Evolutionary conservation across 139 green algal genomes (phyloP).

Genomic region (Micractinium sp.): DNA sequence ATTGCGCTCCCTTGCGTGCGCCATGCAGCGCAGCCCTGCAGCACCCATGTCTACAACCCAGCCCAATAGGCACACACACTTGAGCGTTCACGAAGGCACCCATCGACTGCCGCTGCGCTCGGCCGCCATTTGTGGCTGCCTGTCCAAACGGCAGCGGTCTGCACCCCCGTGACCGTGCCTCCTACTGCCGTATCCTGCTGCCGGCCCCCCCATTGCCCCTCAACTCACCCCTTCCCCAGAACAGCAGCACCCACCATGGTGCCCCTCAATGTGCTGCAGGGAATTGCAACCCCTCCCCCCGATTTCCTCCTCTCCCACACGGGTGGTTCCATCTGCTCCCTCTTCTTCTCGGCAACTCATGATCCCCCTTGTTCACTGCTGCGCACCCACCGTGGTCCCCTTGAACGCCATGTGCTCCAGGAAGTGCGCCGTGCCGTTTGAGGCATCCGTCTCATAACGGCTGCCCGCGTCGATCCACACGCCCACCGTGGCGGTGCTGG

Average conservation of each 20-base stretch:
- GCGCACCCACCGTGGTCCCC: constrained; percentile 82
- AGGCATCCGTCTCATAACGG: constrained; percentile 91
- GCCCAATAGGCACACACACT: not conserved
- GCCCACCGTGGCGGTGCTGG: constrained; percentile 93
- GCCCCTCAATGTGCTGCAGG: not conserved
- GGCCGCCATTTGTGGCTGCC: no score
- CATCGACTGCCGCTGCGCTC: no score
- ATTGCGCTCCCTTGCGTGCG: not conserved
- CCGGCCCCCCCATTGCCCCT: not conserved
- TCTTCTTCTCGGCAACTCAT: not conserved
- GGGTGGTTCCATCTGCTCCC: no score
- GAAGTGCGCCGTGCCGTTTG: constrained; percentile 97
- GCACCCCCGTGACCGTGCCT: no score
- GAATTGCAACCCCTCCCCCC: no score
- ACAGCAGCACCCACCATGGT: not conserved
- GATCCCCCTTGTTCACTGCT: not conserved
- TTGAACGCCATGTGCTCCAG: constrained; percentile 99
- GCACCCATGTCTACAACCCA: not conserved
- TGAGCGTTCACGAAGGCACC: not conserved
- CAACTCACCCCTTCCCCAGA: not conserved
- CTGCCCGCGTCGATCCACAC: constrained; percentile 98
- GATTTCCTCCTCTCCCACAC: no score
- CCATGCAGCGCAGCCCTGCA: not conserved
- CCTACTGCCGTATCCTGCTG: not conserved
- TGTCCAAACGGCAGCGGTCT: no score